Conservation (phyloP, 208 protist genomes). For the Crithidia sp. region DNA sequence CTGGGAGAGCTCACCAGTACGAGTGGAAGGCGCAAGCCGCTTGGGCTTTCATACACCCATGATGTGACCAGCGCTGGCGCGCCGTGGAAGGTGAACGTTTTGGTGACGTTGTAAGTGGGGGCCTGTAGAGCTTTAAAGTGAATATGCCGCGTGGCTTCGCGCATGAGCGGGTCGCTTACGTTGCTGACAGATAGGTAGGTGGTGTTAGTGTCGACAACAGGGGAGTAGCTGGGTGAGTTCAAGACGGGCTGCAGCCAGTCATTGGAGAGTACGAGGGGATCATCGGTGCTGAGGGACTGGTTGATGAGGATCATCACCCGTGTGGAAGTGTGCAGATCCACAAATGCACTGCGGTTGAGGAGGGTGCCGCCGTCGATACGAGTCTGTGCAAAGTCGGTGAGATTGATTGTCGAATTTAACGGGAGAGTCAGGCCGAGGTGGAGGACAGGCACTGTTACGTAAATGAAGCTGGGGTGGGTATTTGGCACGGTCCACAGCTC, state of each 20-base stretch:
- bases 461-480: not conserved
- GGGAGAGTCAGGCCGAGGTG: not conserved
- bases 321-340: not conserved
- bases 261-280: slow-evolving; percentile 6
- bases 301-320: slow-evolving; percentile 6
- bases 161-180: slow-evolving; percentile 42
- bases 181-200: slow-evolving; percentile 25
- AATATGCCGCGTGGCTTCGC: slow-evolving; percentile 34
- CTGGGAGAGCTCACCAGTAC: too few relatives aligned
- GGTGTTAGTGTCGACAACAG: not conserved
- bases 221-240: not conserved
- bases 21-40: too few relatives aligned
- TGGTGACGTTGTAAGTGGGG: not conserved
- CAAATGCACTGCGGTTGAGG: not conserved
- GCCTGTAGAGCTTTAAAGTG: slow-evolving; percentile 15
- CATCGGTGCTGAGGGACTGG: not conserved
- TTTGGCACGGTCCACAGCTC: not conserved
- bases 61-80: too few relatives aligned
- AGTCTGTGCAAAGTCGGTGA: not conserved
- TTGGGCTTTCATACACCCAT: too few relatives aligned
- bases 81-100: too few relatives aligned
- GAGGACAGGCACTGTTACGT: not conserved
- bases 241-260: slow-evolving; percentile 22
- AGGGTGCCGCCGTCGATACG: not conserved
- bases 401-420: too few relatives aligned